Evolutionary conservation across 164 flowering plant species (phyloP), one percentile per base, ranked within the genome.

Genomic region (Pachysandra terminalis): DNA sequence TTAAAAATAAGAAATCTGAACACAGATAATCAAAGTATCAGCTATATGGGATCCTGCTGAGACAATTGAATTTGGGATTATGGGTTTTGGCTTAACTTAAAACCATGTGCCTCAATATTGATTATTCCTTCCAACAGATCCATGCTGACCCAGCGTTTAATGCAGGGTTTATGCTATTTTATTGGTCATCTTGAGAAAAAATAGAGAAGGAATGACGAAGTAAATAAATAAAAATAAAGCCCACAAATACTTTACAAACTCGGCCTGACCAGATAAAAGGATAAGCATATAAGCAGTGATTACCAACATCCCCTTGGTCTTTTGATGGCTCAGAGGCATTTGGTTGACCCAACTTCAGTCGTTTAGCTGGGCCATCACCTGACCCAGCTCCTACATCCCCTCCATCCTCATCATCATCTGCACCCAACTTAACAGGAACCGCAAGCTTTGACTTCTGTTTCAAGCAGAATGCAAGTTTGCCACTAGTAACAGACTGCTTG

Each of bases 381-480:
- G 78, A 66, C 19, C 52, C 68, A 72, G 71, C 76, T 68, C 68
- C 87, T 66, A 65, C 71, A 74, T 79, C 81, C 27, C 65, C 64
- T 28, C 80, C 93, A 67, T 84, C 91, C 62, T 86, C 97, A 73
- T 87, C 98, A 72, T 89, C 96, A 79, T 95, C 99, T 49, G 75
- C 97, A 68, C 80, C 93, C 53, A 93, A 75, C 78, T 85, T 89
- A 58, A 92, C 83, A 59, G 93, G 73, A 41, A 96, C 85, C 56
- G 80, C 89, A 71, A 87, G 82, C 79, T 89, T 96, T 41, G 99
- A 90, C 76, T 90, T 95, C 73, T 87, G 97, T 80, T 89, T 96
- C 90, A 96, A 85, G 76, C 99, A 92, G 80, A 96, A 96, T 19
- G 99, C 99, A 68, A 96, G 91, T 75, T 96, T 96, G 10, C 98